Conservation (phyloP, 2,329 filamentous ascomycete species). For the Sarocladium strictum region DNA sequence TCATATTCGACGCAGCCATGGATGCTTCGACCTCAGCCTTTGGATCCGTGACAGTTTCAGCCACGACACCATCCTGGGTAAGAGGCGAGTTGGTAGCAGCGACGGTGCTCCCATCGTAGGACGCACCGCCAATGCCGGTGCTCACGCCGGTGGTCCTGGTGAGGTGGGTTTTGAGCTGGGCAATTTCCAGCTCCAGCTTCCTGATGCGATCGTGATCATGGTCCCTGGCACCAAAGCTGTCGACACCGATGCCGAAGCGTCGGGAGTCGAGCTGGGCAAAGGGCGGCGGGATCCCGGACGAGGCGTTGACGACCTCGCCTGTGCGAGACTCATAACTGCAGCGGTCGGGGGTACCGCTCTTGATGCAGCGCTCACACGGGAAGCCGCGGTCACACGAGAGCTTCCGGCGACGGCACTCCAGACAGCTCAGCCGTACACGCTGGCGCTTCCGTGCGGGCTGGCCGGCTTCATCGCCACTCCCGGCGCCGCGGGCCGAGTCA, state of each 20-base stretch:
- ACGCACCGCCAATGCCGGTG: slow-evolving; percentile 24
- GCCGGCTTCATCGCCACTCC: background rate
- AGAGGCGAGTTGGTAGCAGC: slow-evolving; percentile 36
- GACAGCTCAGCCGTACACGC: slow-evolving; percentile 52
- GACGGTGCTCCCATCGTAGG: slow-evolving; percentile 47
- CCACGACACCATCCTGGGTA: slow-evolving; percentile 27
- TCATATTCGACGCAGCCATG: slow-evolving; percentile 31
- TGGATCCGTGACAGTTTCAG: slow-evolving; percentile 21
- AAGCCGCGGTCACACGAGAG: slow-evolving; percentile 56
- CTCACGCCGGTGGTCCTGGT: slow-evolving; percentile 28
- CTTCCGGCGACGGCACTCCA: slow-evolving; percentile 56
- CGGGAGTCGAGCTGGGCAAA: slow-evolving; percentile 35
- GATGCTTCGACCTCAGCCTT: slow-evolving; percentile 32
- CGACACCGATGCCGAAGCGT: slow-evolving; percentile 27
- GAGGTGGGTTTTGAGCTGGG: slow-evolving; percentile 49
- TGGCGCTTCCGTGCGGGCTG: slow-evolving; percentile 48
- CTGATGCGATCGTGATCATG: slow-evolving; percentile 52
- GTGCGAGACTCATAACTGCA: slow-evolving; percentile 55
- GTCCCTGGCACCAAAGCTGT: slow-evolving; percentile 29
- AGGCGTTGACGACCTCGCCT: slow-evolving; percentile 42
- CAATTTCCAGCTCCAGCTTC: slow-evolving; percentile 52
- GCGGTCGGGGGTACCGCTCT: slow-evolving; percentile 53
- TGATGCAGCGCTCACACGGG: slow-evolving; percentile 56
- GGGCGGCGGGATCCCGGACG: slow-evolving; percentile 38
- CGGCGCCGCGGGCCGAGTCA: background rate